These are phyloP conservation scores for Tothia fuscella DNA, from an alignment of 2,329 filamentous ascomycete species.

Conservation along the genomic window DNA sequence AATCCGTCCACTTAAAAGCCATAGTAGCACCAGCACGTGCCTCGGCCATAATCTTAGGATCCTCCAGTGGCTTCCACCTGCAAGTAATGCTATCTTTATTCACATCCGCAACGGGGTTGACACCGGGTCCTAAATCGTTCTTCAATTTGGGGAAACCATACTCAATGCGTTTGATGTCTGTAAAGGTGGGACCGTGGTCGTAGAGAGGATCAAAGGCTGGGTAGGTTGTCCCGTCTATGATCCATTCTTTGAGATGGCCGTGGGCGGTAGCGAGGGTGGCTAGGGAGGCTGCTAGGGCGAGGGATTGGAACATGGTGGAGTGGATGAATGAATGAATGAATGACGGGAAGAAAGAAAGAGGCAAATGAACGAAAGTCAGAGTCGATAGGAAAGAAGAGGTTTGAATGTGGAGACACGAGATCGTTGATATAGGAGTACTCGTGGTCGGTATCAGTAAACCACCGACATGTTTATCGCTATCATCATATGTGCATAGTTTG, in stretches of 20 bases:
- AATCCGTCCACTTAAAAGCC: not conserved
- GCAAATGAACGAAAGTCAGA: too few relatives aligned
- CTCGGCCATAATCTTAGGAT: not conserved
- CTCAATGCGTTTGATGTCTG: not conserved
- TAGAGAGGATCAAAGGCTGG: not conserved
- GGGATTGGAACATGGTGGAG: not conserved
- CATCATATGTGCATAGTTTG: too few relatives aligned
- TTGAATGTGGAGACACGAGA: too few relatives aligned
- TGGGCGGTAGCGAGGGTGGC: not conserved
- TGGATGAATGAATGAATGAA: too few relatives aligned
- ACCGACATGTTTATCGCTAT: too few relatives aligned
- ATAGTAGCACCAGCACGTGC: not conserved
- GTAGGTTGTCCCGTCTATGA: not conserved
- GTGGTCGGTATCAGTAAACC: too few relatives aligned
- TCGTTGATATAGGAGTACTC: too few relatives aligned
- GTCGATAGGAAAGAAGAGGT: too few relatives aligned
- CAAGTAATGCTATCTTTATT: not conserved
- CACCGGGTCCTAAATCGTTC: not conserved
- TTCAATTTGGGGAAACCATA: slow-evolving; percentile 1
- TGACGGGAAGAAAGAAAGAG: too few relatives aligned
- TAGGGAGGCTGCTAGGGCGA: not conserved
- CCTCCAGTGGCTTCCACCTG: not conserved
- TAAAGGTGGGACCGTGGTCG: not conserved
- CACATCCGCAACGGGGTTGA: not conserved
- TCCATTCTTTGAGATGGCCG: not conserved